A percentile compares a stretch with the other conserved stretches of the same genome.
Conservation (phyloP, 2,329 filamentous ascomycete species). For the Fusarium mexicanum region DNA sequence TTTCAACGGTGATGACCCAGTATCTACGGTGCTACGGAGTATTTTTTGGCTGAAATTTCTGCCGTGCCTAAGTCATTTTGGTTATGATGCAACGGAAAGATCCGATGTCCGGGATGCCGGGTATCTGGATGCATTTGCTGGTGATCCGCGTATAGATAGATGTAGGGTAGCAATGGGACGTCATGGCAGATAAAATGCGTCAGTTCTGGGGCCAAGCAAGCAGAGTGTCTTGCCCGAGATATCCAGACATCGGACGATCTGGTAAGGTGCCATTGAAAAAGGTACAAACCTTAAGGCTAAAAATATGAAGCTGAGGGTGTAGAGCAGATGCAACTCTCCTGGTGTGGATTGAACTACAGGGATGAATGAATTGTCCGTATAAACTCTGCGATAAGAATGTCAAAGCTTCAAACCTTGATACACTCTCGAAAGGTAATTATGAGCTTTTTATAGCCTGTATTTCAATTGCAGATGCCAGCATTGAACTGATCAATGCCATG, state of each 20-base stretch:
- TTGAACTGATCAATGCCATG: not conserved
- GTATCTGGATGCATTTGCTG: not conserved
- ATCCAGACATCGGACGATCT: not conserved
- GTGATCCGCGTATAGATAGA: constrained; percentile 5
- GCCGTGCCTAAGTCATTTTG: not conserved
- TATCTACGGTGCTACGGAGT: not conserved
- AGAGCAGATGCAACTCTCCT: not conserved
- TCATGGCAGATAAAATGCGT: constrained; percentile 24
- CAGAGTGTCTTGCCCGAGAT: not conserved
- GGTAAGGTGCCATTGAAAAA: not conserved
- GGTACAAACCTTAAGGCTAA: not conserved
- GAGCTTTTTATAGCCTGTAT: not conserved
- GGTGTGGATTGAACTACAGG: too few relatives aligned
- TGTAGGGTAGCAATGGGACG: constrained; percentile 28
- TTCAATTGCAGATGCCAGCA: not conserved
- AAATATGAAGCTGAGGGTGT: not conserved
- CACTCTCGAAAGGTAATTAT: not conserved
- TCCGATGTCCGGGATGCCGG: constrained; percentile 1
- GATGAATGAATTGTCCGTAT: not conserved
- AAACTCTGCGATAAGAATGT: not conserved
- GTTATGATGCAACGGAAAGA: not conserved
- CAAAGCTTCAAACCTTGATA: not conserved
- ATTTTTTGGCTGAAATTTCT: not conserved
- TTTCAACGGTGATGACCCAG: not conserved
- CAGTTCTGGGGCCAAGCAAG: not conserved